Conservation (phyloP, 129 eudicot species). For the Gnaphalium uliginosum region DNA sequence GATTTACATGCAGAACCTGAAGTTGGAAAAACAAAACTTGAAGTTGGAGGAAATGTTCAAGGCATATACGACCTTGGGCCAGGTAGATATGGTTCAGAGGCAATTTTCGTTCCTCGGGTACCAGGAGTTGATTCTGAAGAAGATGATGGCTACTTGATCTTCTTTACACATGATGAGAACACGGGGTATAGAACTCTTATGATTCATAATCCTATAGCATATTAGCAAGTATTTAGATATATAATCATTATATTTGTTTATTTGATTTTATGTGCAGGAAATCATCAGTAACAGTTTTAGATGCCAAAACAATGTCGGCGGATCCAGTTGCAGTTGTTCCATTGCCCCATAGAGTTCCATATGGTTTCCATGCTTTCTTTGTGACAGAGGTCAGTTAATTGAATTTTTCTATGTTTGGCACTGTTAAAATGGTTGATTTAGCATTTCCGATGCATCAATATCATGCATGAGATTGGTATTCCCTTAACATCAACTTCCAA, state of each 20-base stretch:
- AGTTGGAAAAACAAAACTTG: conserved; percentile 63
- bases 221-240: conserved; percentile 6
- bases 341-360: conserved; percentile 86
- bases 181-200: conserved; percentile 51
- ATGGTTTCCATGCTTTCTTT: conserved; percentile 98
- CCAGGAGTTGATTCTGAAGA: conserved; percentile 70
- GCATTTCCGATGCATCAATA: background rate
- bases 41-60: conserved; percentile 83
- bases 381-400: conserved; percentile 80
- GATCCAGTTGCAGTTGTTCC: conserved; percentile 96
- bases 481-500: background rate
- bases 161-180: conserved; percentile 82
- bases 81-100: conserved; percentile 91
- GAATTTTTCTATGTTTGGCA: background rate
- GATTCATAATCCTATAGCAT: background rate
- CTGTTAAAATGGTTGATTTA: background rate
- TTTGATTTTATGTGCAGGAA: conserved; percentile 46
- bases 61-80: conserved; percentile 84
- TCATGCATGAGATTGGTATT: background rate
- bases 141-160: conserved; percentile 95
- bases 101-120: conserved; percentile 72
- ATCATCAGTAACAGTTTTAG: conserved; percentile 76
- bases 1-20: conserved; percentile 89
- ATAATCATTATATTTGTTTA: conserved; percentile 4
- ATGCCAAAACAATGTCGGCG: conserved; percentile 93